These are phyloP conservation scores for Miscanthus sacchariflorus DNA, from an alignment of 202 grass and related monocot species.

Conservation along the genomic window DNA sequence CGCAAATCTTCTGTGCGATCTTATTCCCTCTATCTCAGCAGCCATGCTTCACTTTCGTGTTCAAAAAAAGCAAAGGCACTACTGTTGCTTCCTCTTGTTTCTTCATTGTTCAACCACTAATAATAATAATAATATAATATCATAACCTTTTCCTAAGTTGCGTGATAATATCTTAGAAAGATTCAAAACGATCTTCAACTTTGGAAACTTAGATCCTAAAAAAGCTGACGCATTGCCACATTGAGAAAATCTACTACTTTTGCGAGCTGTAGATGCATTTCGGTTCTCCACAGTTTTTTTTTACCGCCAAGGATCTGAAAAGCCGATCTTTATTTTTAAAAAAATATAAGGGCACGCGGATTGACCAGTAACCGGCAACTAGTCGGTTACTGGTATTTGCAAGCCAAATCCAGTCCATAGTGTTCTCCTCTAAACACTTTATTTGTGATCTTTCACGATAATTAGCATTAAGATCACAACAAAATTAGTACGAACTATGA, in stretches of 20 bases:
- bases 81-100: neutral
- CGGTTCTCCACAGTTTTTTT: no score
- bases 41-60: neutral
- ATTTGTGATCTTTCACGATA: no score
- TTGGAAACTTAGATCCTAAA: neutral
- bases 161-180: constrained; percentile 11
- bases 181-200: constrained; percentile 16
- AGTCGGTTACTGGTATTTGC: neutral
- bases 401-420: neutral
- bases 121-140: neutral
- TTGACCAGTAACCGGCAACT: neutral
- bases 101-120: neutral
- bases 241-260: neutral
- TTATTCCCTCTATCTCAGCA: neutral
- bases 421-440: no score
- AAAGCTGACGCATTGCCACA: neutral
- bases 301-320: neutral
- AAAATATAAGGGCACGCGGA: neutral
- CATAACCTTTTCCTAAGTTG: neutral
- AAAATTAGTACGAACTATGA: no score
- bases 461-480: no score
- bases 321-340: neutral
- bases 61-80: no score
- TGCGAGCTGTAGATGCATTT: neutral
- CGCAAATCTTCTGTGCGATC: neutral